Evolutionary conservation across 2,329 filamentous ascomycete species (phyloP).

Genomic region (Pseudocercospora crystallina): DNA sequence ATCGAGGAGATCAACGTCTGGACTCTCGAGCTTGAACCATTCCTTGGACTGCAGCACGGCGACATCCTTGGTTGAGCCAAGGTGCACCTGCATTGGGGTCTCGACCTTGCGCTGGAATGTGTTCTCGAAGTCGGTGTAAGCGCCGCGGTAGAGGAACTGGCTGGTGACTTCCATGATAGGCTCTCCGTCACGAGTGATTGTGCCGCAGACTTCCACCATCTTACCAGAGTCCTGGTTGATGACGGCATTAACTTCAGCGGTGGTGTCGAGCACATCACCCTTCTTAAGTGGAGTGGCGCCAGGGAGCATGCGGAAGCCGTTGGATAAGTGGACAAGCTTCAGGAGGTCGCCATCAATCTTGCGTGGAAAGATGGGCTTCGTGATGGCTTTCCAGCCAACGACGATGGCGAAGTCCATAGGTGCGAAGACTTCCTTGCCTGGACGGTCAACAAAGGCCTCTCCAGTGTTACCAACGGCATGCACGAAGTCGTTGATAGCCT

Average conservation of each 20-base stretch:
- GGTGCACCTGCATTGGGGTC: constrained; percentile 88
- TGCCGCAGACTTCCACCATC: constrained; percentile 99
- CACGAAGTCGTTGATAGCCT: constrained; percentile 98
- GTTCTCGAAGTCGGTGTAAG: constrained; percentile 92
- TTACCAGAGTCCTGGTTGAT: constrained; percentile 98
- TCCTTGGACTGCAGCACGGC: constrained; percentile 94
- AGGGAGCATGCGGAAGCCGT: constrained; percentile 96
- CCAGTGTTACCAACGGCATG: constrained; percentile 97
- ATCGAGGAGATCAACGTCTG: constrained; percentile 81
- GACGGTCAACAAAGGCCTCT: constrained; percentile 93
- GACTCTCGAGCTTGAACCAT: constrained; percentile 89
- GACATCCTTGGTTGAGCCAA: constrained; percentile 85
- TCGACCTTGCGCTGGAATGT: constrained; percentile 98
- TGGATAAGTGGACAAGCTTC: constrained; percentile 94
- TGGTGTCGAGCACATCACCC: constrained; percentile 88
- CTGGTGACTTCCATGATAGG: constrained; percentile 98
- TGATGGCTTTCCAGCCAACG: constrained; percentile 76
- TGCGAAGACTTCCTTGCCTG: constrained; percentile 88
- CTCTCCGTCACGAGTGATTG: constrained; percentile 78
- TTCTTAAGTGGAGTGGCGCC: constrained; percentile 94
- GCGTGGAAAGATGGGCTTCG: constrained; percentile 97
- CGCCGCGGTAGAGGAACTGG: constrained; percentile 93
- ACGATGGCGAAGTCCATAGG: constrained; percentile 79
- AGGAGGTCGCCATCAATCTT: constrained; percentile 94
- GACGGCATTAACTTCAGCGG: constrained; percentile 93